Conservation (phyloP, 2,329 filamentous ascomycete genomes). For the Colletotrichum zoysiae region DNA sequence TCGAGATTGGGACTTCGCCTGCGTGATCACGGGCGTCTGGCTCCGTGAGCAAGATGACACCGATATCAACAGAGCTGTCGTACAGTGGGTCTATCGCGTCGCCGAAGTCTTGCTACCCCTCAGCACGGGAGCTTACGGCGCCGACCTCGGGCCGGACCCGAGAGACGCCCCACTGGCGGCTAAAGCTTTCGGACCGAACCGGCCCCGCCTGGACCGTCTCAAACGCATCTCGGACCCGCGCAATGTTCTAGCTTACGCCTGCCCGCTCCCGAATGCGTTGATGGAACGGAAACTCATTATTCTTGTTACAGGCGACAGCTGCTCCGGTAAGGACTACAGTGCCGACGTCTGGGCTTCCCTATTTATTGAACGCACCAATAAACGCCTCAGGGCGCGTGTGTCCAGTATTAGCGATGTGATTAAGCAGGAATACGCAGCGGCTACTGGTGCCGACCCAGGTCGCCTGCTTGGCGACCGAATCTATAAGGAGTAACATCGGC, state of each 20-base stretch:
- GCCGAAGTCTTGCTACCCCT: slow-evolving; percentile 60
- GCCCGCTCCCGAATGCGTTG: slow-evolving; percentile 60
- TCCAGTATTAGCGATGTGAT: slow-evolving; percentile 69
- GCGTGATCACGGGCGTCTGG: slow-evolving; percentile 74
- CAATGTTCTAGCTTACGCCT: slow-evolving; percentile 67
- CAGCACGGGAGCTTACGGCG: slow-evolving; percentile 66
- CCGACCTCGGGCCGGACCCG: slow-evolving; percentile 73
- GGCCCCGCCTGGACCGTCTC: slow-evolving; percentile 60
- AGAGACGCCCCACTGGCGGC: slow-evolving; percentile 64
- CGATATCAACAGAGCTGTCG: slow-evolving; percentile 51
- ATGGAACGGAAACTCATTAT: slow-evolving; percentile 62
- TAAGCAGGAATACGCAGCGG: slow-evolving; percentile 68
- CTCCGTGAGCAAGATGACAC: slow-evolving; percentile 64
- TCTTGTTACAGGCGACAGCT: slow-evolving; percentile 67
- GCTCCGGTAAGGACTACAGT: slow-evolving; percentile 72
- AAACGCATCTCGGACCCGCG: slow-evolving; percentile 63
- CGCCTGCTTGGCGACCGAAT: slow-evolving; percentile 64
- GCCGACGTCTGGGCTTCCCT: slow-evolving; percentile 63
- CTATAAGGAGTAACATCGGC: slow-evolving; percentile 73
- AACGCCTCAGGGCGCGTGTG: slow-evolving; percentile 53
- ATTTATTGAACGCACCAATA: slow-evolving; percentile 47
- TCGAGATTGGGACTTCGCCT: slow-evolving; percentile 74
- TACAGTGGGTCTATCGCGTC: slow-evolving; percentile 70
- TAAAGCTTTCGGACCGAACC: slow-evolving; percentile 70
- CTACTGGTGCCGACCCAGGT: slow-evolving; percentile 59